These are phyloP conservation scores for Globisporangium ultimum DNA, from an alignment of 352 stramenopile species.

Conservation along the genomic window DNA sequence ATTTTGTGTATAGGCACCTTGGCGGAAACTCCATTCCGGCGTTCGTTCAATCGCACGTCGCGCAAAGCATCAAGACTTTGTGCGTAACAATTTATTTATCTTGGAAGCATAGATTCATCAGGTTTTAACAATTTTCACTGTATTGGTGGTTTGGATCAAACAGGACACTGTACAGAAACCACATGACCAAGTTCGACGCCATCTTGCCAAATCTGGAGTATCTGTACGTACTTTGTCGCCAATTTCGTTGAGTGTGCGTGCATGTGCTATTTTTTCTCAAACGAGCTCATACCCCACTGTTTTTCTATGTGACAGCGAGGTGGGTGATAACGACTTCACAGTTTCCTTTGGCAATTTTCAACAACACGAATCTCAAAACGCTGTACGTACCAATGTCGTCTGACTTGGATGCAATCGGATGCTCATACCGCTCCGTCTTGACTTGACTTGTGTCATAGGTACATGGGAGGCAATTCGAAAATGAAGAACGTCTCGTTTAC, in stretches of 20 bases:
- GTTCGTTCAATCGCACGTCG: background rate
- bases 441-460: background rate
- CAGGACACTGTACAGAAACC: background rate
- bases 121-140: no score
- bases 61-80: constrained; percentile 3
- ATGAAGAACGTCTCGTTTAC: constrained; percentile 6
- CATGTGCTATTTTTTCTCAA: background rate
- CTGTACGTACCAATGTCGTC: constrained; percentile 1
- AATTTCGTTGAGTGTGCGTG: no score
- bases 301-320: background rate
- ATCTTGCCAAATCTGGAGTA: constrained; percentile 3
- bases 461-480: background rate
- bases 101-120: no score
- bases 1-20: background rate
- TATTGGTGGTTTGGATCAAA: no score
- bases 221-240: constrained; percentile 2
- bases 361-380: constrained; percentile 1
- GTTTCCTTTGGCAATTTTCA: constrained; percentile 8
- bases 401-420: no score
- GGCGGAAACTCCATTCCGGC: background rate
- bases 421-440: no score
- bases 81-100: no score
- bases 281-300: background rate
- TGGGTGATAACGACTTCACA: background rate
- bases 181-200: background rate